Percentiles rank a stretch among this genome's conserved stretches.
Conservation (phyloP, 495 filamentous ascomycete species). For the Penicillium lividum region DNA sequence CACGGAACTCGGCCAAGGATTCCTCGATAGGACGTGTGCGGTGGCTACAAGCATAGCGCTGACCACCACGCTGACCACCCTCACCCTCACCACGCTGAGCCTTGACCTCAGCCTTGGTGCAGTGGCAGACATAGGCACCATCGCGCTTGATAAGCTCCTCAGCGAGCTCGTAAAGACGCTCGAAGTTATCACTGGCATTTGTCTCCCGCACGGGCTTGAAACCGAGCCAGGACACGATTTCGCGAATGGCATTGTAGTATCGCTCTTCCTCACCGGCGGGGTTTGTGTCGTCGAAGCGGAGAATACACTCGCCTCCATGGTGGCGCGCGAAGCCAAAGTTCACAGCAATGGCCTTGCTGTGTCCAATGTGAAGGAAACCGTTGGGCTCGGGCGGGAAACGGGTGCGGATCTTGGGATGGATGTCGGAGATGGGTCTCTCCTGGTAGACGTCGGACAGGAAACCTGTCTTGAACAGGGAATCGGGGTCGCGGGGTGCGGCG, state of each 20-base stretch:
- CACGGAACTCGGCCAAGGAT: constrained; percentile 79
- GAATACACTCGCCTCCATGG: constrained; percentile 73
- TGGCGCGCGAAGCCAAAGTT: constrained; percentile 94
- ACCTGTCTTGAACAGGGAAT: constrained; percentile 81
- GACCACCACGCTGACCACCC: constrained; percentile 65
- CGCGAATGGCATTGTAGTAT: constrained; percentile 75
- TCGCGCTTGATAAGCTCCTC: constrained; percentile 77
- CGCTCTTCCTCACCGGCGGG: constrained; percentile 79
- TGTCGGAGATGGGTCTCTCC: constrained; percentile 61
- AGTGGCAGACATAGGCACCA: constrained; percentile 80
- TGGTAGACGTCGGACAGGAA: constrained; percentile 81
- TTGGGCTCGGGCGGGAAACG: constrained; percentile 92
- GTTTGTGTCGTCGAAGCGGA: constrained; percentile 81
- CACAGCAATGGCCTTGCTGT: constrained; percentile 93
- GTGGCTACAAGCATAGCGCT: constrained; percentile 77
- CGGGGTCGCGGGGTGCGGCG: constrained; percentile 52
- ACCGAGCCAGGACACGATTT: constrained; percentile 80
- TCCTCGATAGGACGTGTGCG: constrained; percentile 72
- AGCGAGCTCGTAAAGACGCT: constrained; percentile 80
- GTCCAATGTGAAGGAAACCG: constrained; percentile 79
- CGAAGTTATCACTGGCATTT: constrained; percentile 81
- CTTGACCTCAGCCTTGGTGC: constrained; percentile 72
- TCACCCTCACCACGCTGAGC: constrained; percentile 75
- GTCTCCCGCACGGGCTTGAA: constrained; percentile 79
- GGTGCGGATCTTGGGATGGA: constrained; percentile 58